Evolutionary conservation across 306 rosid genomes (phyloP), one percentile per base, ranked within the genome.

Genomic region (Vigna trinervia): DNA sequence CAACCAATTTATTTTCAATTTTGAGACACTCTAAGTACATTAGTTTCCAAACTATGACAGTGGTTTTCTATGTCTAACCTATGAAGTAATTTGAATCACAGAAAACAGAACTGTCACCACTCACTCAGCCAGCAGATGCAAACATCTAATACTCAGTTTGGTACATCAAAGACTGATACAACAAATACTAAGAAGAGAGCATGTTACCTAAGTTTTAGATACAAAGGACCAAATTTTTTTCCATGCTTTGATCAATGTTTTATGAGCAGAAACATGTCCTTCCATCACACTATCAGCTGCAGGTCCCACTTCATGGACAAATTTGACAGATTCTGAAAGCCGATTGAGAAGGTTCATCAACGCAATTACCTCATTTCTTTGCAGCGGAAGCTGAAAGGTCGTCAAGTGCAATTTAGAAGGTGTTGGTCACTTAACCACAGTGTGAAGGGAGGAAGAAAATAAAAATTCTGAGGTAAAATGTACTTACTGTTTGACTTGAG

Each of bases 331-430:
- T 80, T 96, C 96, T 0, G 99, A 91, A 12, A 96, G 95, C 57
- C 99, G 90, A 81, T 87, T 91, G 38, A 96, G 99, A 74, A 92
- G 89, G 87, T 96, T 96, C 80, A 87, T 30, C 81, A 96, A 77
- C 28, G 98, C 99, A 56, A 96, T 96, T 64, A 96, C 97, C 82
- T 92, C 99, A 74, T 96, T 96, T 73, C 98, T 78, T 81, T 96
- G 99, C 81, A 92, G 78, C 89, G 92, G 89, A 83, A 96, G 87
- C 98, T 86, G 90, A 60, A 61, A 60, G 62, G 72, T 15, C 75
- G 63, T 56, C 48, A 76, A 85, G 69, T 12, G 39, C 66, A 84
- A 67, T 54, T 63, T 32, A 52, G 2, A 41, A 22, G 62, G 47
- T 14, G 26, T 58, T 39, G 53, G 63, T 74, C 71, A 78, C 20